Conservation (phyloP, 805 yeast genomes). For the Ogataea nitratoaversa region DNA sequence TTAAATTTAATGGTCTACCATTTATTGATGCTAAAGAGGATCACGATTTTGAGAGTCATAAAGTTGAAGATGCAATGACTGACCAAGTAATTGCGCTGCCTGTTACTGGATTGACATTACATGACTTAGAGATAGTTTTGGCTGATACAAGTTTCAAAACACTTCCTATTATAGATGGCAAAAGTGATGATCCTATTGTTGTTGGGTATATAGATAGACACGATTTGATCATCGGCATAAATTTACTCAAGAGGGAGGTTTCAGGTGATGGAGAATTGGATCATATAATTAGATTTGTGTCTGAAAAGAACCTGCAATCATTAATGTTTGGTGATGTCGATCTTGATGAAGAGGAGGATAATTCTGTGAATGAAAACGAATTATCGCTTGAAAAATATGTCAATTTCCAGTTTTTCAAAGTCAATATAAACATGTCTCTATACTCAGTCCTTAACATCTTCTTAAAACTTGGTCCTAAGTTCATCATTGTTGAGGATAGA, state of each 20-base stretch:
- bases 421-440: conserved; percentile 49
- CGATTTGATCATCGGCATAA: conserved; percentile 34
- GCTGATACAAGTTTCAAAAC: conserved; percentile 37
- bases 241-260: conserved; percentile 16
- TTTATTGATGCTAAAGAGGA: conserved; percentile 70
- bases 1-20: conserved; percentile 83
- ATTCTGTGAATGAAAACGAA: neutral
- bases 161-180: conserved; percentile 48
- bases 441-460: conserved; percentile 66
- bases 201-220: conserved; percentile 43
- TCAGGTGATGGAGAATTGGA: conserved; percentile 2
- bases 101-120: conserved; percentile 30
- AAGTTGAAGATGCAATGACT: conserved; percentile 62
- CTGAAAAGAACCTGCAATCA: conserved; percentile 1
- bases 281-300: conserved; percentile 13
- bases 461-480: conserved; percentile 73
- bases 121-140: conserved; percentile 32
- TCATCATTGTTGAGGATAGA: conserved; percentile 58
- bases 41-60: conserved; percentile 45
- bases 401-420: conserved; percentile 58
- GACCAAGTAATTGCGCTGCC: conserved; percentile 37
- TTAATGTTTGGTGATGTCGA: conserved; percentile 1
- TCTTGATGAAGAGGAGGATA: conserved; percentile 3
- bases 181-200: conserved; percentile 34
- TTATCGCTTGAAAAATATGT: conserved; percentile 32